phyloP scores from a whole-genome alignment of 352 stramenopile species.

The Saprolegnia parasitica region DNA sequence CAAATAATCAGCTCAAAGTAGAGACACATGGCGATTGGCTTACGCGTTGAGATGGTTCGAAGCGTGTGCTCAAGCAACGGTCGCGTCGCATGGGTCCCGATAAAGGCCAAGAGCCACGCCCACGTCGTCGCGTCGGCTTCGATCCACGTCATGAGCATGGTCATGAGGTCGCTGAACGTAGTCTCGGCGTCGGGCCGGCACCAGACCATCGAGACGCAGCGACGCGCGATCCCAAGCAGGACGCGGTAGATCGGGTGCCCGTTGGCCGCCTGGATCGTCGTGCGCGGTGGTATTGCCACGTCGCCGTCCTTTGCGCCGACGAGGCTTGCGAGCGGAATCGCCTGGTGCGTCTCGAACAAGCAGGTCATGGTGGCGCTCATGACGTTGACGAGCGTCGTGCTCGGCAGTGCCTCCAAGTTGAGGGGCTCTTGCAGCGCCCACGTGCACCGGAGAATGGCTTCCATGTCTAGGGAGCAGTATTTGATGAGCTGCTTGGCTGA shows the following conservation, averaged over 20 bases:
- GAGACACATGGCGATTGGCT: not conserved
- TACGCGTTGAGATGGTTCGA: not conserved
- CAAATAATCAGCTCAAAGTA: not conserved
- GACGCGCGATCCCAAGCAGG: not conserved
- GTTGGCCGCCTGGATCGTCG: not conserved
- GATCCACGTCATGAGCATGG: not conserved
- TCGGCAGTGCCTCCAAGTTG: not conserved
- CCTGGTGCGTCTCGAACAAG: not conserved
- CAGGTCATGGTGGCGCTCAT: not conserved
- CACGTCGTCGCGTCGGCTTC: not conserved
- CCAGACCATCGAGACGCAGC: not conserved
- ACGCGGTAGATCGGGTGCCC: not conserved
- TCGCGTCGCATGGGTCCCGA: not conserved
- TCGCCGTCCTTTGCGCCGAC: not conserved
- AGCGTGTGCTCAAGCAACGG: not conserved
- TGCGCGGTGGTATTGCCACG: not conserved
- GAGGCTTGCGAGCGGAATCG: not conserved
- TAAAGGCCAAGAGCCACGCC: not conserved
- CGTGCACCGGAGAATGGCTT: not conserved
- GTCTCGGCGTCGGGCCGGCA: not conserved
- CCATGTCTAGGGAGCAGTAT: not conserved
- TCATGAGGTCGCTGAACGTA: not conserved
- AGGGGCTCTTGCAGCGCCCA: not conserved
- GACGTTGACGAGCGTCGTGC: not conserved
- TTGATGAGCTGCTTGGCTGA: not conserved